A percentile compares a stretch with the other conserved stretches of the same genome.
Conservation (phyloP, 2,329 filamentous ascomycete species). For the Neurospora sp. region DNA sequence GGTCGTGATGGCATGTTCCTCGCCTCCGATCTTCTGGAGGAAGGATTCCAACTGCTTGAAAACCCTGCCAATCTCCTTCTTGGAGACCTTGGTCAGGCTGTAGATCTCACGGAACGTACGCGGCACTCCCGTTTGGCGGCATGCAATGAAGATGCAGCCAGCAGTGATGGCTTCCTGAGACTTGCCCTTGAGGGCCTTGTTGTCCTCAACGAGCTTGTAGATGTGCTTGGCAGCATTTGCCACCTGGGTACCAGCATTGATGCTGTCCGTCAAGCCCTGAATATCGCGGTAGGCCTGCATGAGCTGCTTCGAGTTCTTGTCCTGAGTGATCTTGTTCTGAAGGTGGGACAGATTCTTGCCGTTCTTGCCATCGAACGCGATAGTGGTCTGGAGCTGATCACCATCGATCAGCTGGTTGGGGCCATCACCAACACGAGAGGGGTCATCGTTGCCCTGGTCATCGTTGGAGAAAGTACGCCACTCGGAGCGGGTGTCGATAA, state of each 20-base stretch:
- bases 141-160: constrained; percentile 95
- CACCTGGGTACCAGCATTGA: constrained; percentile 70
- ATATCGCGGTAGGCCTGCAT: constrained; percentile 86
- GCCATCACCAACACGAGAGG: constrained; percentile 93
- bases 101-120: constrained; percentile 94
- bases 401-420: constrained; percentile 85
- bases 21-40: constrained; percentile 54
- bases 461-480: constrained; percentile 99
- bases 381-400: constrained; percentile 78
- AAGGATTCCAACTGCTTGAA: constrained; percentile 92
- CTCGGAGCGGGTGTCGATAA: constrained; percentile 92
- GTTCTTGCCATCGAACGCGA: constrained; percentile 67
- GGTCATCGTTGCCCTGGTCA: constrained; percentile 91
- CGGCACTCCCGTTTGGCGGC: constrained; percentile 76
- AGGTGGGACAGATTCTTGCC: constrained; percentile 68
- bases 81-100: constrained; percentile 83
- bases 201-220: constrained; percentile 89
- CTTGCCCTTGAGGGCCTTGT: constrained; percentile 91
- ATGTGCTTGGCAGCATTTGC: constrained; percentile 88
- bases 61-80: constrained; percentile 93
- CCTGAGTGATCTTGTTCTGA: constrained; percentile 48
- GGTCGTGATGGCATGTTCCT: constrained; percentile 48
- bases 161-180: constrained; percentile 88
- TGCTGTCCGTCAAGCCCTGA: constrained; percentile 74
- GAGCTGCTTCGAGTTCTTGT: constrained; percentile 34